A percentile compares a stretch with the other conserved stretches of the same genome.
These are phyloP conservation scores for Piper longum DNA, from an alignment of 164 flowering plant genomes.

Conservation along the genomic window DNA sequence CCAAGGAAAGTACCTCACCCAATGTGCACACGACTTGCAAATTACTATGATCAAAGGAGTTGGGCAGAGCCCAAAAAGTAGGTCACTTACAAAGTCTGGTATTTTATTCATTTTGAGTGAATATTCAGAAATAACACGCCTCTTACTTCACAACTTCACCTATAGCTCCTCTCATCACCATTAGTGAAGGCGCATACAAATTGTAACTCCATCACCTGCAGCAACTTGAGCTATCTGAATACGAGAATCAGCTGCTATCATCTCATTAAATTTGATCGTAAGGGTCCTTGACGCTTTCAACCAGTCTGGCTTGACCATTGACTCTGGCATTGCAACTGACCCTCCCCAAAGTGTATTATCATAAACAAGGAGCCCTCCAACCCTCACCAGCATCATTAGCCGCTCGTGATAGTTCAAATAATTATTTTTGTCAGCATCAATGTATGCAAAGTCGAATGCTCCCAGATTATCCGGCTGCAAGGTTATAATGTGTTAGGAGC, in stretches of 20 bases:
- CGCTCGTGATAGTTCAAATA: slow-evolving; percentile 12
- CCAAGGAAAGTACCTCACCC: no score
- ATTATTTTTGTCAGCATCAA: slow-evolving; percentile 15
- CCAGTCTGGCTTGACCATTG: background rate
- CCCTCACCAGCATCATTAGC: slow-evolving; percentile 11
- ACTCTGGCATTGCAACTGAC: slow-evolving; percentile 5
- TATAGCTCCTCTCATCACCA: no score
- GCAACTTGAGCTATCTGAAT: slow-evolving; percentile 11
- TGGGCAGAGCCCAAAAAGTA: no score
- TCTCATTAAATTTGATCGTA: slow-evolving; percentile 7
- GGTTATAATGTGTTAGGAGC: background rate
- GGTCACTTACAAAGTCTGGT: no score
- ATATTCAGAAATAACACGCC: no score
- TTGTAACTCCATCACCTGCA: slow-evolving; percentile 12
- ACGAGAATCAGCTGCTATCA: slow-evolving; percentile 10
- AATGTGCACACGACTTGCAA: no score
- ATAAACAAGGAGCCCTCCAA: slow-evolving; percentile 14
- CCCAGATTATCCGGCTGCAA: slow-evolving; percentile 6
- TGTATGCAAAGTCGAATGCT: slow-evolving; percentile 11
- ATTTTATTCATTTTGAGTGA: no score
- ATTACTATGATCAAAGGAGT: no score
- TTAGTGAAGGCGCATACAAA: slow-evolving; percentile 8
- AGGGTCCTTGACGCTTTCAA: background rate
- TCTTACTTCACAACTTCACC: no score
- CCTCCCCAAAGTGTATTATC: slow-evolving; percentile 16